Conservation (phyloP, 2,329 filamentous ascomycete species). For the Arthrocladium fulminans region DNA sequence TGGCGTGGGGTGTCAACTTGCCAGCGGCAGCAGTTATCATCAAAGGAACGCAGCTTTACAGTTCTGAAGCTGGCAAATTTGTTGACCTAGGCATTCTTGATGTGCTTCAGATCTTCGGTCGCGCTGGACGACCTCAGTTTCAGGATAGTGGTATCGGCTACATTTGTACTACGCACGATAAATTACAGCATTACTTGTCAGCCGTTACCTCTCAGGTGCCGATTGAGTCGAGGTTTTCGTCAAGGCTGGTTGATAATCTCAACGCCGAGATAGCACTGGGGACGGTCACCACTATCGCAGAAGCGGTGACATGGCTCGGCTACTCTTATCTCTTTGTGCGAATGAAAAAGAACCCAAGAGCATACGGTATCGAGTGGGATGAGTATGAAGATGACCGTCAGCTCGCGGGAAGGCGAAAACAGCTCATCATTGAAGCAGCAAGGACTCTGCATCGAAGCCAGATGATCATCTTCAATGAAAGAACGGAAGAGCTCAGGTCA, state of each 20-base stretch:
- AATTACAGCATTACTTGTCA: constrained; percentile 78
- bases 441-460: constrained; percentile 81
- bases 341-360: constrained; percentile 84
- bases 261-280: constrained; percentile 92
- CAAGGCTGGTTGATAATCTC: constrained; percentile 88
- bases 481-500: constrained; percentile 80
- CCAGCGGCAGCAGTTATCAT: constrained; percentile 94
- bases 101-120: constrained; percentile 95
- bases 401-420: constrained; percentile 73
- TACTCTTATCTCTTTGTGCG: constrained; percentile 97
- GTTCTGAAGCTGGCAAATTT: constrained; percentile 91
- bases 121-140: constrained; percentile 94
- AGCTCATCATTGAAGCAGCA: constrained; percentile 82
- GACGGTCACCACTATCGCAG: constrained; percentile 86
- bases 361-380: constrained; percentile 90
- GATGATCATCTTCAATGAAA: constrained; percentile 98
- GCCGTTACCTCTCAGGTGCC: constrained; percentile 93
- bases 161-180: constrained; percentile 95
- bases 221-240: constrained; percentile 93
- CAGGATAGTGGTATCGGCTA: constrained; percentile 97
- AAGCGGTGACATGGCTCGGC: constrained; percentile 93
- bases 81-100: constrained; percentile 93
- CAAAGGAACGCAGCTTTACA: constrained; percentile 96
- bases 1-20: constrained; percentile 98
- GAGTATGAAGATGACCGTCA: constrained; percentile 82